Conservation (phyloP, 2,329 filamentous ascomycete genomes). For the Aspergillus uvarum region DNA sequence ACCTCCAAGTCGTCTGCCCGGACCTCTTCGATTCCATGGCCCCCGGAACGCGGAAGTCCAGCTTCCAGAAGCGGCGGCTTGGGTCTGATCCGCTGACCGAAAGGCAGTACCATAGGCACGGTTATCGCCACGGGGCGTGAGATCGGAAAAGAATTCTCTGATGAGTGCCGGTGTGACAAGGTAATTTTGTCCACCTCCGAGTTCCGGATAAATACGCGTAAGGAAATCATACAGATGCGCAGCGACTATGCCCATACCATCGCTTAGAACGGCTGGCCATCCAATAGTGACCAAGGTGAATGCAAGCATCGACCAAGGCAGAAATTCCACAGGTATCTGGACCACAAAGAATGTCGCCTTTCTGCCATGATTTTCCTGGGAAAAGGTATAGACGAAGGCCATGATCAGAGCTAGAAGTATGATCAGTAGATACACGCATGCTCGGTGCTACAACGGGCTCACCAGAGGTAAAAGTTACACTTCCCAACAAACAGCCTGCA, state of each 20-base stretch:
- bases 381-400: constrained; percentile 78
- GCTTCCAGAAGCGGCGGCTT: constrained; percentile 21
- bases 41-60: constrained; percentile 35
- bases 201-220: constrained; percentile 81
- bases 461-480: constrained; percentile 40
- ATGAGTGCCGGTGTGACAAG: constrained; percentile 73
- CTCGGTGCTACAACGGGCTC: constrained; percentile 19
- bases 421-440: constrained; percentile 24
- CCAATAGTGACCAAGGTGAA: constrained; percentile 70
- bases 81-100: constrained; percentile 35
- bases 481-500: constrained; percentile 39
- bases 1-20: constrained; percentile 43
- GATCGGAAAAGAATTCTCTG: constrained; percentile 61
- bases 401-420: constrained; percentile 68
- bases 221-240: constrained; percentile 91
- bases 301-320: constrained; percentile 77
- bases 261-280: constrained; percentile 56
- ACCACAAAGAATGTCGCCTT: constrained; percentile 79
- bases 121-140: constrained; percentile 44
- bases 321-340: constrained; percentile 75
- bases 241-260: constrained; percentile 76
- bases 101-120: constrained; percentile 65
- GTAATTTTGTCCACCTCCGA: constrained; percentile 77
- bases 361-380: constrained; percentile 77
- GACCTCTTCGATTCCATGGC: constrained; percentile 41